phyloP scores from a whole-genome alignment of 345 rosid species.

The Odontarrhena argentea region DNA sequence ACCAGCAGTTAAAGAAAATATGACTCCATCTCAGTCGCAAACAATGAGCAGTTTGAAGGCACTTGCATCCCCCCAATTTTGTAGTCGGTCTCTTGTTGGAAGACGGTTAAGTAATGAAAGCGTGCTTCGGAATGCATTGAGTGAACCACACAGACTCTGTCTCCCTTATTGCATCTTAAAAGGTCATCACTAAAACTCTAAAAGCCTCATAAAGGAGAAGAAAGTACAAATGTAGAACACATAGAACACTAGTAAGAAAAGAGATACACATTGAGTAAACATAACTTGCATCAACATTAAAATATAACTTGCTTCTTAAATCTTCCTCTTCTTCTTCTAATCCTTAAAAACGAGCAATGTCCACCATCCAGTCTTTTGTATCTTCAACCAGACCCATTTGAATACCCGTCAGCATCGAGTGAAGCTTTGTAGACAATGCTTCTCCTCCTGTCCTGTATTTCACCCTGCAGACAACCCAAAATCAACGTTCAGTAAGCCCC shows the following conservation, averaged over 20 bases:
- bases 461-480: conserved; percentile 22
- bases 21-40: too few species aligned
- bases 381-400: conserved; percentile 43
- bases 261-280: conserved; percentile 9
- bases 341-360: conserved; percentile 21
- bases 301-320: neutral
- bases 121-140: too few species aligned
- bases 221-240: neutral
- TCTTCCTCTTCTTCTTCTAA: neutral
- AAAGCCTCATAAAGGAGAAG: neutral
- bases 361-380: conserved; percentile 42
- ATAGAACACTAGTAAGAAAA: neutral
- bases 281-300: neutral
- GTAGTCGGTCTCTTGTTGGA: too few species aligned
- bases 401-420: conserved; percentile 37
- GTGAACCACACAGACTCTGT: too few species aligned
- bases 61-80: too few species aligned
- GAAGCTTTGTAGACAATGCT: conserved; percentile 38
- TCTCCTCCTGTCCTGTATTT: conserved; percentile 39
- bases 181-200: too few species aligned
- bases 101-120: too few species aligned
- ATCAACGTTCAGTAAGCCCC: neutral
- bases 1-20: too few species aligned
- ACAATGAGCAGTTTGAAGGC: too few species aligned
- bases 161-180: too few species aligned